Base-by-base conservation (phyloP, 2,329 filamentous ascomycete species). In the Phaeosphaeria sp. region DNA sequence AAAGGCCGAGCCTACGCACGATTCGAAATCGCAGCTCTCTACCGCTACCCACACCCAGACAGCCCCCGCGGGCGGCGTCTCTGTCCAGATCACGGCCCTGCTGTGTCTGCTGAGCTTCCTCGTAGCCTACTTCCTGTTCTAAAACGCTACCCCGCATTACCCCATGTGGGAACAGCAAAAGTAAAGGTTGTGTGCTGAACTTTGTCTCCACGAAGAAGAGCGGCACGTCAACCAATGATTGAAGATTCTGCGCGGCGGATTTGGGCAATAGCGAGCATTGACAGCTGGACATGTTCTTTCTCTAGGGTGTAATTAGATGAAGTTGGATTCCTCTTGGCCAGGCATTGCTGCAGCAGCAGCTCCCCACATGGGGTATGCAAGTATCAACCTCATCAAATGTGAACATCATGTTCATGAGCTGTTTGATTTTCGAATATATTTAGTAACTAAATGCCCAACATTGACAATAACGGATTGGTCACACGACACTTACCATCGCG, bases 71-170 rank as follows among this genome's bases (percentile, higher is more conserved):
- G 88, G 93, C 68, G 94, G 95, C 21, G 94, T 99, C 3, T 89
- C 95, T 0, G 87, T 99, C 50, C 90, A 94, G 77, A 86, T 94
- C 62, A 91, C 91, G 46, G 94, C 95, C 21, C 82, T 87, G 21
- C 82, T 99, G 44, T 97, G 93, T 76, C 82, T 99, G 70, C 71
- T 96, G 63, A 93, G 92, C 82, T 99, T 99, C 82, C 80, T 99
- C 73, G 85, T 98, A 68, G 95, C 93, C 54, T 99, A 97, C 80
- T 87, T 98, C 78, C 93, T 99, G 83, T 99, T 99, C 80, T 99
- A 88, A 84, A 60, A 57, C 56, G 51, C 63, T 63, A 60, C 57
- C 62, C 62, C 63, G 61, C 63, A 65, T 57, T 64, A 66, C 57
- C 60, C 61, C 59, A 50, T 59, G 53, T 54, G 50, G 44, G 52